Evolutionary conservation across 441 rosid species (phyloP).

Genomic region (Adansonia gregorii): DNA sequence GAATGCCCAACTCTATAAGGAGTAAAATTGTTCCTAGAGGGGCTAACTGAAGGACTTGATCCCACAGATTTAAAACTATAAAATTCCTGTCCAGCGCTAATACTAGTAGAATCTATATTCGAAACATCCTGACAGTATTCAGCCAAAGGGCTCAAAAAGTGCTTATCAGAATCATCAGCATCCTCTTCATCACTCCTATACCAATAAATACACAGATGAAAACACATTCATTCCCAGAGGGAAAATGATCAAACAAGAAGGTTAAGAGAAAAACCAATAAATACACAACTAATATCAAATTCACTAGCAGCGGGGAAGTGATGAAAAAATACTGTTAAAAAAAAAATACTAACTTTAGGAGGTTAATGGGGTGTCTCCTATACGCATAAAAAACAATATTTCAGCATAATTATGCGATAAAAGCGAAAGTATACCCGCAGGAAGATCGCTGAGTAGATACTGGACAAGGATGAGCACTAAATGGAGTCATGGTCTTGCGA

Average conservation of each 20-base stretch:
- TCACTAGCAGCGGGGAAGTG: background rate
- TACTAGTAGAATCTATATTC: constrained; percentile 79
- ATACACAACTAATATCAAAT: constrained; percentile 1
- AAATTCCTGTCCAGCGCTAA: constrained; percentile 80
- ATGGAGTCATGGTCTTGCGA: constrained; percentile 47
- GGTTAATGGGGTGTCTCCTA: background rate
- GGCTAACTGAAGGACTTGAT: constrained; percentile 89
- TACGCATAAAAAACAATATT: background rate
- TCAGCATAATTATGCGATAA: background rate
- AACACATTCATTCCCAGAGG: constrained; percentile 12
- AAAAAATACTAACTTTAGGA: background rate
- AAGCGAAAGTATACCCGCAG: constrained; percentile 56
- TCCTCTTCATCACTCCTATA: constrained; percentile 86
- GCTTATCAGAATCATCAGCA: constrained; percentile 60
- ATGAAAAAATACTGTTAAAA: background rate
- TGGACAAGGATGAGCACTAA: constrained; percentile 45
- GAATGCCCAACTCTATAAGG: constrained; percentile 64
- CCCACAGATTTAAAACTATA: constrained; percentile 69
- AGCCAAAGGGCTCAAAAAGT: constrained; percentile 61
- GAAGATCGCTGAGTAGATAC: constrained; percentile 57
- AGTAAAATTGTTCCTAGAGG: constrained; percentile 83
- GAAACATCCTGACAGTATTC: constrained; percentile 66
- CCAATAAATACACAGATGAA: constrained; percentile 19
- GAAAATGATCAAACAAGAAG: too few species aligned
- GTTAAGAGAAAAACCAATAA: constrained; percentile 21